These are phyloP conservation scores for Thielaviopsis populi DNA, from an alignment of 2,329 filamentous ascomycete genomes.

Conservation along the genomic window DNA sequence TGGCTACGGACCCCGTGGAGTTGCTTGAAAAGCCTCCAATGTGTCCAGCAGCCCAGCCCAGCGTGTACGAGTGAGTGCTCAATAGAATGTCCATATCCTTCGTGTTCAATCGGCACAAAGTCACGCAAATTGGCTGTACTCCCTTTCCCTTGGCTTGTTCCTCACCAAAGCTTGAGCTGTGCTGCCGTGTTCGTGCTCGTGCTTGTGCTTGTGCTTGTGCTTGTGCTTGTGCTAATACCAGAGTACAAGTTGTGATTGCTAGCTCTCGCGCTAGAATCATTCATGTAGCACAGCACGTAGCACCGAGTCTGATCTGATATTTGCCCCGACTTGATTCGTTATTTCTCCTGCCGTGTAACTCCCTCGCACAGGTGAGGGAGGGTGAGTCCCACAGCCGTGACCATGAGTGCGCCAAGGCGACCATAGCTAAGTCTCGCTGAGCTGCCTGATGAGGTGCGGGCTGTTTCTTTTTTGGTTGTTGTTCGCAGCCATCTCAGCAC, in stretches of 20 bases:
- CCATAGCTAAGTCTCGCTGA: neutral
- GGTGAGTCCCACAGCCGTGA: neutral
- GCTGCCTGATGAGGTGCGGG: neutral
- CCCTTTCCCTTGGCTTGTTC: too few relatives aligned
- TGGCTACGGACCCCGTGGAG: too few relatives aligned
- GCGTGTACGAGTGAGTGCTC: neutral
- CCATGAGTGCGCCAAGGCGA: neutral
- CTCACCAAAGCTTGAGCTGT: neutral
- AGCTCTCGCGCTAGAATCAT: neutral
- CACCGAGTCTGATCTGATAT: neutral
- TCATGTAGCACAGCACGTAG: neutral
- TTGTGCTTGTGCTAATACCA: neutral
- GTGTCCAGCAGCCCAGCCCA: neutral
- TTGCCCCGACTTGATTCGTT: neutral
- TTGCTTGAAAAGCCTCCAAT: neutral
- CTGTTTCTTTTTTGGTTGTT: neutral
- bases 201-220: neutral
- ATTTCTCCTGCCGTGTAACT: neutral
- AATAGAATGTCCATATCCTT: too few relatives aligned
- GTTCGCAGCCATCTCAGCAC: neutral
- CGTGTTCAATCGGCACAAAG: neutral
- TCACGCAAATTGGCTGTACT: neutral
- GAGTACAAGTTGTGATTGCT: neutral
- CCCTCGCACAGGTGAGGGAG: neutral
- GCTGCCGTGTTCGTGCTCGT: too few relatives aligned